A percentile compares a stretch with the other conserved stretches of the same genome.
phyloP scores from a whole-genome alignment of 2,329 filamentous ascomycete species.

The Dendrostoma leiphaemia region DNA sequence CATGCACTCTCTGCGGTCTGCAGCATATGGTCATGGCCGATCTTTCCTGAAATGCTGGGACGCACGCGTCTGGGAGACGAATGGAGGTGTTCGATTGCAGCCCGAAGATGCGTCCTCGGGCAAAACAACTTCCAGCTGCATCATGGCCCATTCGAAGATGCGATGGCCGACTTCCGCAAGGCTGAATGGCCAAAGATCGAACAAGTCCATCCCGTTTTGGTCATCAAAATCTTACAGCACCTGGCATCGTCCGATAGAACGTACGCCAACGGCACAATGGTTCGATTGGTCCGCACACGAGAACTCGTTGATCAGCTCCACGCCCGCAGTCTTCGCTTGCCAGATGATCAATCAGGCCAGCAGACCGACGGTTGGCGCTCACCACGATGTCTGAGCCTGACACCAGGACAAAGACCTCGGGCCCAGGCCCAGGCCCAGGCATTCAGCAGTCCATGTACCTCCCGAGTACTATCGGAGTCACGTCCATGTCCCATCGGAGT shows the following conservation, averaged over 20 bases:
- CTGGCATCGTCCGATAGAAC: no score
- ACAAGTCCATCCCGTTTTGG: no score
- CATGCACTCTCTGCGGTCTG: not conserved
- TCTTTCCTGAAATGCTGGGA: no score
- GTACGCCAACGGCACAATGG: not conserved
- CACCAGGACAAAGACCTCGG: not conserved
- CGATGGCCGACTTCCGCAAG: not conserved
- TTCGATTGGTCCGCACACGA: not conserved
- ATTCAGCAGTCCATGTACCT: conserved; percentile 6
- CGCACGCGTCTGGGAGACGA: not conserved
- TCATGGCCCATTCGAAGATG: no score
- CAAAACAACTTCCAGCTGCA: no score
- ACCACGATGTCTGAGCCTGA: no score
- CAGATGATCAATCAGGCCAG: no score
- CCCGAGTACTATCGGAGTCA: conserved; percentile 6
- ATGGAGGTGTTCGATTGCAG: not conserved
- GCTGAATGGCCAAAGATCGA: no score
- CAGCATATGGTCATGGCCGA: no score
- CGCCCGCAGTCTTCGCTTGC: no score
- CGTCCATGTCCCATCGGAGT: conserved; percentile 7
- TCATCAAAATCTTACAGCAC: no score
- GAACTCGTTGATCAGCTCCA: not conserved
- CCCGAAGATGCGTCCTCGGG: not conserved
- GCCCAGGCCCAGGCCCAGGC: not conserved
- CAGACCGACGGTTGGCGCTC: not conserved